Evolutionary conservation across 2,329 filamentous ascomycete species (phyloP).

Genomic region (Fusarium subglutinans): DNA sequence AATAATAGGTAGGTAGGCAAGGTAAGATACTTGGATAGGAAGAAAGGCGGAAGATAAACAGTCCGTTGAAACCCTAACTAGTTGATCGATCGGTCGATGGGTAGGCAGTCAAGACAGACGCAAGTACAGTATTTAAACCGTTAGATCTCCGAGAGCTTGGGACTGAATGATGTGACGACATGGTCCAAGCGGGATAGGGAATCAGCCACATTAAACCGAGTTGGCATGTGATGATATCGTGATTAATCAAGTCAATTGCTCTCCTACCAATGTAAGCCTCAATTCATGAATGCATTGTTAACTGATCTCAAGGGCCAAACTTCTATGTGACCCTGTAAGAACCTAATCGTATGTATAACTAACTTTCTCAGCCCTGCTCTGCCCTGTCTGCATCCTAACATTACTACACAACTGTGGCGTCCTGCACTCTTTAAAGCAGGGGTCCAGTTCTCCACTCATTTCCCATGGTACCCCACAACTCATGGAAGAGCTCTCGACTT

Average conservation of each 20-base stretch:
- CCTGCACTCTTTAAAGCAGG: not conserved
- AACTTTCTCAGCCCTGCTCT: not conserved
- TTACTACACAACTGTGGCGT: not conserved
- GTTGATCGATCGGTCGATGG: not conserved
- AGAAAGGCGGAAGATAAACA: not conserved
- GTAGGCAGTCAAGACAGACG: not conserved
- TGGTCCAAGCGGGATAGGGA: not conserved
- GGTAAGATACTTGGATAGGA: not conserved
- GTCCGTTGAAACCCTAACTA: not conserved
- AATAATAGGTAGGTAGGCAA: not conserved
- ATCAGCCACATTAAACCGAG: conserved; percentile 5
- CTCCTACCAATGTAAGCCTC: too few relatives aligned
- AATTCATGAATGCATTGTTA: too few relatives aligned
- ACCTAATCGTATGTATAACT: conserved; percentile 7
- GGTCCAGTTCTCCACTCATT: conserved; percentile 8
- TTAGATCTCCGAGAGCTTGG: not conserved
- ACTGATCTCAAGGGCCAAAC: not conserved
- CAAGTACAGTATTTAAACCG: not conserved
- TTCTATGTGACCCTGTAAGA: conserved; percentile 7
- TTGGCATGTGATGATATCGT: not conserved
- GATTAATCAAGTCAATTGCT: not conserved
- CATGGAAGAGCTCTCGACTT: conserved; percentile 22
- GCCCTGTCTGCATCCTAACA: not conserved
- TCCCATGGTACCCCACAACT: conserved; percentile 6
- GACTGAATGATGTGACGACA: conserved; percentile 4